Percentiles rank a stretch among this genome's conserved stretches.
These are phyloP conservation scores for Microbotryum intermedium DNA, from an alignment of 1,284 basidiomycete genomes.

Conservation along the genomic window DNA sequence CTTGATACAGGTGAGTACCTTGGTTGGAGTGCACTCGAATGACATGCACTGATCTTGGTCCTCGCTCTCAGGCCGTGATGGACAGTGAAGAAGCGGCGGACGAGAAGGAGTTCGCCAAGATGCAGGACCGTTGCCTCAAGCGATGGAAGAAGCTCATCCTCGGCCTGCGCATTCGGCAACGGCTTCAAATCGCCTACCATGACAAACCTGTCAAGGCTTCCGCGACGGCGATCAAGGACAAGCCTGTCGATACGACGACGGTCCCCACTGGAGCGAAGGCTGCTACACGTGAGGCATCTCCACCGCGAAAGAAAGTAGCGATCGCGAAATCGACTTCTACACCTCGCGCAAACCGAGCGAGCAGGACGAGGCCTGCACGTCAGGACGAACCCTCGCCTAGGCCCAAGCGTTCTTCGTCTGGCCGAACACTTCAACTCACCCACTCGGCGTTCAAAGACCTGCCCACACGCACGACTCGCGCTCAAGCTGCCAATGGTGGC, in stretches of 20 bases:
- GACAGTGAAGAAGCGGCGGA: conserved; percentile 57
- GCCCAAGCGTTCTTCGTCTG: not conserved
- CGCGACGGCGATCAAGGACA: not conserved
- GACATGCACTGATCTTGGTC: not conserved
- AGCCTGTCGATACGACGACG: not conserved
- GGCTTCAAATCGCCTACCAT: conserved; percentile 36
- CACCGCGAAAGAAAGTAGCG: too few species aligned
- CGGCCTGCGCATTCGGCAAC: conserved; percentile 72
- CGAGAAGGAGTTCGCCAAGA: conserved; percentile 65
- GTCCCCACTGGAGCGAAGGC: too few species aligned
- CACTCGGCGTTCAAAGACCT: too few species aligned
- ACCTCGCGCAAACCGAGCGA: not conserved
- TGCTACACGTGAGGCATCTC: too few species aligned
- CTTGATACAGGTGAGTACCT: conserved; percentile 58
- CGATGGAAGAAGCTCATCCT: conserved; percentile 82
- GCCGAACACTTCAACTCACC: not conserved
- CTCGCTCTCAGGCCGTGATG: conserved; percentile 2
- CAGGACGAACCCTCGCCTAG: not conserved
- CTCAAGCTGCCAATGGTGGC: too few species aligned
- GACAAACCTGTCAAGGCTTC: not conserved
- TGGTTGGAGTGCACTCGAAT: not conserved
- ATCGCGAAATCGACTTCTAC: too few species aligned
- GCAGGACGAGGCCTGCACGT: not conserved
- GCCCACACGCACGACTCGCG: too few species aligned
- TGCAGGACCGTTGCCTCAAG: conserved; percentile 71